phyloP scores from a whole-genome alignment of 2,329 filamentous ascomycete genomes.

The Colletotrichum ledebouriae region DNA sequence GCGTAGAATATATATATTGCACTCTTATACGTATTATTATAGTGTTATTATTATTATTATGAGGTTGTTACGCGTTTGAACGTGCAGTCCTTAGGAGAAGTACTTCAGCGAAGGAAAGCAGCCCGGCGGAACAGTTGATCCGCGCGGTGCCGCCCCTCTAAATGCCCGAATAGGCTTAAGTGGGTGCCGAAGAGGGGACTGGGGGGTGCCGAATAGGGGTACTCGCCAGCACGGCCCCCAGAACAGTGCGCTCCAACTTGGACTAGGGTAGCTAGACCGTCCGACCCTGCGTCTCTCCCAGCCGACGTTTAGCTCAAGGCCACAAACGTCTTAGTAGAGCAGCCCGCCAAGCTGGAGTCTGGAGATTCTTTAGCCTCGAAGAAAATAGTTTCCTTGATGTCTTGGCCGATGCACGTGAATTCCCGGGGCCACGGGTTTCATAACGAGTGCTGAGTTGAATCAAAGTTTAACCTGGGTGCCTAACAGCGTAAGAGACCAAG shows the following conservation, averaged over 20 bases:
- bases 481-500: not conserved
- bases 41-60: no score
- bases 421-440: constrained; percentile 1
- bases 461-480: not conserved
- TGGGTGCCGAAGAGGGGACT: no score
- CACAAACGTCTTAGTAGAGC: constrained; percentile 13
- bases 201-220: no score
- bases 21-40: no score
- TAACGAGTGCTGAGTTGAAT: not conserved
- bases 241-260: constrained; percentile 23
- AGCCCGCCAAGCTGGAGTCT: constrained; percentile 9
- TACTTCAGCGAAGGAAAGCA: no score
- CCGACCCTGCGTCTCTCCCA: constrained; percentile 10
- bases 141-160: no score
- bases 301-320: constrained; percentile 3
- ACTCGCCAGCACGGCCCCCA: constrained; percentile 15
- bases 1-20: no score
- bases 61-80: no score
- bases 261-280: constrained; percentile 6
- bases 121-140: no score
- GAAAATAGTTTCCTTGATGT: constrained; percentile 1
- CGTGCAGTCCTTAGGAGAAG: no score
- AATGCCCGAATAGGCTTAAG: no score
- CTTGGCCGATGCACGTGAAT: constrained; percentile 14
- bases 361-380: not conserved